Evolutionary conservation across 1,284 basidiomycete species (phyloP).

Genomic region (Cerioporus squamosus): DNA sequence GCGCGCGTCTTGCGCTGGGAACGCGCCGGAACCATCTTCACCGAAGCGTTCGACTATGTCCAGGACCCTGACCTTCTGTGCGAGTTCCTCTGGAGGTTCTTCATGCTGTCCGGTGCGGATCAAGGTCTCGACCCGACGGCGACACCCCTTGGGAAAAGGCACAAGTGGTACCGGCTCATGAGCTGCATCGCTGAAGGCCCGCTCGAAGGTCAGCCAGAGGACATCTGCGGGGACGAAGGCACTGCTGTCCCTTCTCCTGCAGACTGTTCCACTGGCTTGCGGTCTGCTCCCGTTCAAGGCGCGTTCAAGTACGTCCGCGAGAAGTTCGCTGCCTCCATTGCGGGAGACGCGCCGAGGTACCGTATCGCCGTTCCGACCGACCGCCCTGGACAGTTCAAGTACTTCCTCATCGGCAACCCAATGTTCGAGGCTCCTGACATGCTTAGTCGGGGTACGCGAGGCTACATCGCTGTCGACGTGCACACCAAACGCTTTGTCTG

Average conservation of each 20-base stretch:
- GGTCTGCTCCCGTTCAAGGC: not conserved
- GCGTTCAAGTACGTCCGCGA: not conserved
- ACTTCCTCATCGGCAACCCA: slow-evolving; percentile 11
- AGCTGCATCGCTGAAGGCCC: not conserved
- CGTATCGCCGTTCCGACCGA: not conserved
- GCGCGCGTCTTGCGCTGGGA: slow-evolving; percentile 2
- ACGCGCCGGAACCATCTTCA: slow-evolving; percentile 1
- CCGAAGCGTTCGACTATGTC: slow-evolving; percentile 3
- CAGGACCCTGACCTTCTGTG: not conserved
- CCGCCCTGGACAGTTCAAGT: not conserved
- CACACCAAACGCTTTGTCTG: slow-evolving; percentile 1
- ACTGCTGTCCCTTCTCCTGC: not conserved
- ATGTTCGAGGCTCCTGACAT: not conserved
- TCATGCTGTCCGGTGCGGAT: not conserved
- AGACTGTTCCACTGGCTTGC: not conserved
- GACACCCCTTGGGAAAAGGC: not conserved
- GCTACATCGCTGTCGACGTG: slow-evolving; percentile 7
- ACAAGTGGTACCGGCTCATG: not conserved
- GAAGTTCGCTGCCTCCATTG: not conserved
- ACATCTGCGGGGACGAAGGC: not conserved
- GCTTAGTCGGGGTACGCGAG: slow-evolving; percentile 8
- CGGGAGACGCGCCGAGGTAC: not conserved
- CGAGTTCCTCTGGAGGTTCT: not conserved
- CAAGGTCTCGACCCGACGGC: not conserved
- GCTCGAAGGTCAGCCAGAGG: not conserved